Conservation (phyloP, 2,329 filamentous ascomycete genomes). For the Apiospora phragmitis region DNA sequence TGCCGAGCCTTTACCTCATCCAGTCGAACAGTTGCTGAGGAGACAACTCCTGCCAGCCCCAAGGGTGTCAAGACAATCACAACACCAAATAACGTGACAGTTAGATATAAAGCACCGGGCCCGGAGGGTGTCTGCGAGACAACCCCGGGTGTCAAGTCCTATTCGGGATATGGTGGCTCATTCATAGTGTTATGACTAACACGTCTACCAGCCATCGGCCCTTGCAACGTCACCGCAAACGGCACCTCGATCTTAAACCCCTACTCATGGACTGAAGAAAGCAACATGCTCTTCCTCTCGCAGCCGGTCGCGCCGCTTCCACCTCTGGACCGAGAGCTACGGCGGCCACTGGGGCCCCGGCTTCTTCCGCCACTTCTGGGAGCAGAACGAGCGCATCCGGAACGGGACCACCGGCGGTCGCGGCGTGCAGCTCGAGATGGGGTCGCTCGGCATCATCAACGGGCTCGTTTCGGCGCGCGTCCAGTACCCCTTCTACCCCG, state of each 20-base stretch:
- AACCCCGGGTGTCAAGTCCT: constrained; percentile 41
- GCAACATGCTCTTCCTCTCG: constrained; percentile 61
- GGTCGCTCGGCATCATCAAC: constrained; percentile 69
- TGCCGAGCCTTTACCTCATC: neutral
- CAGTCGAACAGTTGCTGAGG: constrained; percentile 16
- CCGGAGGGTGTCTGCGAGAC: constrained; percentile 47
- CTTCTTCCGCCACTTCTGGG: constrained; percentile 11
- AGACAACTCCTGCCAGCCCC: constrained; percentile 37
- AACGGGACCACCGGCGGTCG: neutral
- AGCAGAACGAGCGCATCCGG: constrained; percentile 10
- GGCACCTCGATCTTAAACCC: constrained; percentile 52
- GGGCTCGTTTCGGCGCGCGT: constrained; percentile 67
- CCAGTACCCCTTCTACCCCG: constrained; percentile 58
- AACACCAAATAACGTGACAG: constrained; percentile 36
- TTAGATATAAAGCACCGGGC: constrained; percentile 50
- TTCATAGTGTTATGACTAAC: neutral
- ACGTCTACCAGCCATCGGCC: constrained; percentile 30
- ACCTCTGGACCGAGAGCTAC: constrained; percentile 40
- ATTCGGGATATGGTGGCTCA: constrained; percentile 32
- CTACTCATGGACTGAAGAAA: constrained; percentile 59
- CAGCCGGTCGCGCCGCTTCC: constrained; percentile 59
- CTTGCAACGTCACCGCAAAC: constrained; percentile 41
- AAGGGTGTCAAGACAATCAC: constrained; percentile 25
- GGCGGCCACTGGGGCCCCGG: constrained; percentile 19
- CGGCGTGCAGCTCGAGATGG: constrained; percentile 46